Evolutionary conservation across 2,329 filamentous ascomycete genomes (phyloP).

Genomic region (Metarhizium robertsii): DNA sequence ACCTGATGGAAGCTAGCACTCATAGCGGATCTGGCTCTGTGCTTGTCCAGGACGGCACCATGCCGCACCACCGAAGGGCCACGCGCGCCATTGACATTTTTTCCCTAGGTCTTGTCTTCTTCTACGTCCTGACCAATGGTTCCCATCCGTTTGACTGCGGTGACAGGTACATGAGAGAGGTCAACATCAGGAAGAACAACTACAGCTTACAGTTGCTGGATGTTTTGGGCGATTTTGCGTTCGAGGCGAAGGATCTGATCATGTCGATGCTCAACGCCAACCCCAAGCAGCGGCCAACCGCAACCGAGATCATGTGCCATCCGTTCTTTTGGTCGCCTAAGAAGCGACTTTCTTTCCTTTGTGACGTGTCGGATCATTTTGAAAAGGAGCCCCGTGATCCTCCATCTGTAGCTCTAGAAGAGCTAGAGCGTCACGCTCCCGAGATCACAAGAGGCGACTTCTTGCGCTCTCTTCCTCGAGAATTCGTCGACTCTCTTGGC

Average conservation of each 20-base stretch:
- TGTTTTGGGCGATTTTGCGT: slow-evolving; percentile 70
- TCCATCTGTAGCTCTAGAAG: slow-evolving; percentile 56
- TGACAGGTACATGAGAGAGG: slow-evolving; percentile 89
- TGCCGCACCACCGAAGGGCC: slow-evolving; percentile 60
- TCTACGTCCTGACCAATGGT: slow-evolving; percentile 92
- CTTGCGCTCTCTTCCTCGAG: slow-evolving; percentile 61
- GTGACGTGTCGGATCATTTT: slow-evolving; percentile 92
- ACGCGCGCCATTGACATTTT: slow-evolving; percentile 97
- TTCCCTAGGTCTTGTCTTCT: slow-evolving; percentile 94
- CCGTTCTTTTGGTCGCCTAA: slow-evolving; percentile 95
- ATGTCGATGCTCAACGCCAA: slow-evolving; percentile 60
- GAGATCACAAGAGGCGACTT: slow-evolving; percentile 63
- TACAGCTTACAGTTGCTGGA: slow-evolving; percentile 64
- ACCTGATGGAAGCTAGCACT: slow-evolving; percentile 40
- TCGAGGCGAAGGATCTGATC: slow-evolving; percentile 82
- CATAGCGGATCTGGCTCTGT: slow-evolving; percentile 53
- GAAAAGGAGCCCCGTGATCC: slow-evolving; percentile 85
- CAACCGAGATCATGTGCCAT: slow-evolving; percentile 75
- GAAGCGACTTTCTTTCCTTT: slow-evolving; percentile 85
- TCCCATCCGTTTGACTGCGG: slow-evolving; percentile 90
- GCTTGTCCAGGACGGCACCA: slow-evolving; percentile 47
- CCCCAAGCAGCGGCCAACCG: slow-evolving; percentile 55
- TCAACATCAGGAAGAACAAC: slow-evolving; percentile 90
- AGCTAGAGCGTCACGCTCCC: slow-evolving; percentile 45
- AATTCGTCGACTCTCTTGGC: slow-evolving; percentile 81